Evolutionary conservation across 192 early-diverging fungal genomes (phyloP), one percentile per base, ranked within the genome.

Genomic region (Podila epicladia): DNA sequence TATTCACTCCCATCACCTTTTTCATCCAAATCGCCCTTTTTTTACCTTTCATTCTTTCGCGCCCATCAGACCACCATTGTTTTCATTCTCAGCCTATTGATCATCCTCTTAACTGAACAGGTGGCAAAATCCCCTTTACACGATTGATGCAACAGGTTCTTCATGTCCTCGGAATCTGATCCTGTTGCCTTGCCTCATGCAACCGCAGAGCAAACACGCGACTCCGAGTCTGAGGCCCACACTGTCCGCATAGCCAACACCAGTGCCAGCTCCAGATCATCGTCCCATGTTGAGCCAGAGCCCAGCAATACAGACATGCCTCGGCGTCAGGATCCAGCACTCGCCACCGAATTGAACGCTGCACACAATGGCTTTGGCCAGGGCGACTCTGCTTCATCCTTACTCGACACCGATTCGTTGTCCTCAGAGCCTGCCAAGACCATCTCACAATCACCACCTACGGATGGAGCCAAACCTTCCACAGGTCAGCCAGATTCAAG

Each of bases 81-180:
- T 45, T 41, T 45, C 41, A 45, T 45, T 45, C 17, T 45, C 41
- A 8, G 17, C 41, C 41, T 15, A 45, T 45, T 45, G 41, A 45
- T 45, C 41, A 45, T 45, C 4, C 41, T 45, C 41, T 45, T 45
- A 45, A 45, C 41, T 45, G 41, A 55, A 55, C 33, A 63, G 33
- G 29, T 19, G 62, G 33, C 62, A 29, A 33, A n/a, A 19, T 12
- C 28, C 35, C 20, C 26, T 31, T 26, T 33, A 33, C 12, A 61
- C 59, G 17, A 5, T 64, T 64, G 22, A 31, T 64, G 37, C 64
- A 22, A 17, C 60, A 33, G 57, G 38, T 50, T 73, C 64, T 76
- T 71, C 74, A 76, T 76, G 74, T 70, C 74, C 49, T 65, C 68
- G 58, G 74, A 75, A 64, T 38, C 67, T 37, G 45, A 38, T 66